Evolutionary conservation across 2,329 filamentous ascomycete species (phyloP).

Genomic region (Neofusicoccum kwambonambiense): DNA sequence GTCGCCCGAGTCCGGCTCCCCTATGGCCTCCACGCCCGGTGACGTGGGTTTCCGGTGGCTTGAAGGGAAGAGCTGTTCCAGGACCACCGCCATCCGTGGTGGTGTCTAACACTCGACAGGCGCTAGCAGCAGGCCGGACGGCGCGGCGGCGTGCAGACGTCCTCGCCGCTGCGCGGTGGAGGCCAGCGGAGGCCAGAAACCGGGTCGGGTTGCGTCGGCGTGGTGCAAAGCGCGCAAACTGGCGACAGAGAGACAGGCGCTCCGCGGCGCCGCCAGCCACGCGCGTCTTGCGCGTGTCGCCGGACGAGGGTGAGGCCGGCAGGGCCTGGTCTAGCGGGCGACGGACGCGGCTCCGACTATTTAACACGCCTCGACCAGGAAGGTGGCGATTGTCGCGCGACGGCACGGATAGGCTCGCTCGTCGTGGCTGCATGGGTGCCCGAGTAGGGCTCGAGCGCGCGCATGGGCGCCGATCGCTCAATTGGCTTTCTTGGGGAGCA

Average conservation of each 20-base stretch:
- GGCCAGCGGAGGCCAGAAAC: neutral
- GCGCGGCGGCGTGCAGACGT: no score
- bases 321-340: neutral
- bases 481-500: neutral
- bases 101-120: neutral
- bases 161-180: neutral
- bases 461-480: neutral
- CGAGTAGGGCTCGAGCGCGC: neutral
- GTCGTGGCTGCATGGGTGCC: neutral
- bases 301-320: neutral
- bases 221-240: neutral
- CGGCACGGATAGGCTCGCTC: neutral
- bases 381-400: slow-evolving; percentile 6
- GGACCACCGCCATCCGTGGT: neutral
- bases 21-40: neutral
- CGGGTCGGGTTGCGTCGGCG: neutral
- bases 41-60: slow-evolving; percentile 5
- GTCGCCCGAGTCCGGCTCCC: neutral
- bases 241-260: neutral
- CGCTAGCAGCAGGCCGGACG: neutral
- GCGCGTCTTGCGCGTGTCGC: neutral
- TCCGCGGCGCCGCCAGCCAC: neutral
- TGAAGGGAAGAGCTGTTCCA: neutral
- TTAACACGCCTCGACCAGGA: neutral
- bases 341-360: slow-evolving; percentile 3